phyloP scores from a whole-genome alignment of 768 basidiomycete species.

The Artomyces pyxidatus region DNA sequence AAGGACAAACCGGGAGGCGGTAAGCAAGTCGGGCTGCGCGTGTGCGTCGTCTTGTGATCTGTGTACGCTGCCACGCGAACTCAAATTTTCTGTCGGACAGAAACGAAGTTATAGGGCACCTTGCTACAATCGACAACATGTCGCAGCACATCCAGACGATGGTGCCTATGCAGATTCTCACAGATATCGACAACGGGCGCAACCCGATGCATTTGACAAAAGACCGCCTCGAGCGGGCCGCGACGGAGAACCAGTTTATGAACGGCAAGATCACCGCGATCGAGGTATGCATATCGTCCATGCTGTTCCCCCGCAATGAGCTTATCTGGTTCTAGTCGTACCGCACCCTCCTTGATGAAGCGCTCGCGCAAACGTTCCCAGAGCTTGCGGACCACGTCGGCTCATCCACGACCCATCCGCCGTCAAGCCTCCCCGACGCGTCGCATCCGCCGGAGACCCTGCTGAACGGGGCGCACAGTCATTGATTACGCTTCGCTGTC shows the following conservation, averaged over 20 bases:
- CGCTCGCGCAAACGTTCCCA: slow-evolving; percentile 64
- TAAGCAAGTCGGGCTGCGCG: slow-evolving; percentile 69
- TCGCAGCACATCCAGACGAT: slow-evolving; percentile 50
- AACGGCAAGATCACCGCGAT: slow-evolving; percentile 81
- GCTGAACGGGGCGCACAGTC: too few relatives aligned
- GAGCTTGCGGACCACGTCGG: too few relatives aligned
- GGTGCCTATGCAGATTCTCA: slow-evolving; percentile 68
- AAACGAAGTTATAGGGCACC: slow-evolving; percentile 67
- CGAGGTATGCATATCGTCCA: slow-evolving; percentile 55
- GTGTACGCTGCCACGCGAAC: too few relatives aligned
- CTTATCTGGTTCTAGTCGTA: slow-evolving; percentile 74
- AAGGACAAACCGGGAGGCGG: slow-evolving; percentile 55
- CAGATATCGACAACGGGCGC: slow-evolving; percentile 70
- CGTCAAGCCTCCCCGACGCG: too few relatives aligned
- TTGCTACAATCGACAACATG: slow-evolving; percentile 61
- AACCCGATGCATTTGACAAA: slow-evolving; percentile 80
- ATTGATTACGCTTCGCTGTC: too few relatives aligned
- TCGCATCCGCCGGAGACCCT: too few relatives aligned
- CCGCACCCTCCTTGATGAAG: slow-evolving; percentile 56
- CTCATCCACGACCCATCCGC: too few relatives aligned
- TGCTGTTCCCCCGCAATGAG: not conserved
- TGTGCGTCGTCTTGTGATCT: slow-evolving; percentile 50
- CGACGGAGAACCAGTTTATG: slow-evolving; percentile 89
- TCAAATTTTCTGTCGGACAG: slow-evolving; percentile 27
- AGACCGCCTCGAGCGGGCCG: slow-evolving; percentile 72